These are phyloP conservation scores for Spathaspora gorwiae DNA, from an alignment of 805 yeast genomes.

Conservation along the genomic window DNA sequence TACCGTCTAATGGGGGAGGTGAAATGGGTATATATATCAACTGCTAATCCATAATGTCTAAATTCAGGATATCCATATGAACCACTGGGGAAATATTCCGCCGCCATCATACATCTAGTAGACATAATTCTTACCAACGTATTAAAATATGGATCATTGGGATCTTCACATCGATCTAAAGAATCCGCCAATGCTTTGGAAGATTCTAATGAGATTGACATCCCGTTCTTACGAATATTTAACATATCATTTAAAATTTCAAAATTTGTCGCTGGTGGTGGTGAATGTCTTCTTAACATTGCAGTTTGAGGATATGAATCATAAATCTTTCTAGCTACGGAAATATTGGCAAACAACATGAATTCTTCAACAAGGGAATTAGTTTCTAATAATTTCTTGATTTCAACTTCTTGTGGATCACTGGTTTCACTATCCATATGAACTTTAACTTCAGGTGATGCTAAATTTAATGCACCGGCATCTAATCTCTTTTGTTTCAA, in stretches of 20 bases:
- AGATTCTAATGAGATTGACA: constrained; percentile 73
- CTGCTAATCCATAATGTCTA: constrained; percentile 95
- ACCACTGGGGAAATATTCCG: constrained; percentile 94
- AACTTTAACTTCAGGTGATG: constrained; percentile 97
- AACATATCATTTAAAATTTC: constrained; percentile 87
- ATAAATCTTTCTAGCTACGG: constrained; percentile 89
- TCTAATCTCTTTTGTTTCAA: constrained; percentile 81
- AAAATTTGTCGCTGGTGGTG: constrained; percentile 95
- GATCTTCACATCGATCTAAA: constrained; percentile 80
- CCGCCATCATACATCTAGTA: constrained; percentile 98
- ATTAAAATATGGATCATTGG: constrained; percentile 83
- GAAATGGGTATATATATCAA: constrained; percentile 95
- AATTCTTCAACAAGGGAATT: constrained; percentile 97
- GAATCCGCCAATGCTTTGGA: constrained; percentile 93
- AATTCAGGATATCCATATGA: constrained; percentile 85
- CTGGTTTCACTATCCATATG: constrained; percentile 96
- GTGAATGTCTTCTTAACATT: constrained; percentile 93
- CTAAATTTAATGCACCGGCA: constrained; percentile 94
- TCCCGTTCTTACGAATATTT: constrained; percentile 63
- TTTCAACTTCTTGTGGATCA: constrained; percentile 93
- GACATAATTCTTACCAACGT: constrained; percentile 94
- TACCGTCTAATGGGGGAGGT: constrained; percentile 97
- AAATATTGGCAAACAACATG: constrained; percentile 94
- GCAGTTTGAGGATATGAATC: constrained; percentile 97
- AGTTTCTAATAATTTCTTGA: constrained; percentile 82